Percentiles rank a stretch among this genome's conserved stretches.
Conservation (phyloP, 495 filamentous ascomycete genomes). For the Cryomyces minteri region DNA sequence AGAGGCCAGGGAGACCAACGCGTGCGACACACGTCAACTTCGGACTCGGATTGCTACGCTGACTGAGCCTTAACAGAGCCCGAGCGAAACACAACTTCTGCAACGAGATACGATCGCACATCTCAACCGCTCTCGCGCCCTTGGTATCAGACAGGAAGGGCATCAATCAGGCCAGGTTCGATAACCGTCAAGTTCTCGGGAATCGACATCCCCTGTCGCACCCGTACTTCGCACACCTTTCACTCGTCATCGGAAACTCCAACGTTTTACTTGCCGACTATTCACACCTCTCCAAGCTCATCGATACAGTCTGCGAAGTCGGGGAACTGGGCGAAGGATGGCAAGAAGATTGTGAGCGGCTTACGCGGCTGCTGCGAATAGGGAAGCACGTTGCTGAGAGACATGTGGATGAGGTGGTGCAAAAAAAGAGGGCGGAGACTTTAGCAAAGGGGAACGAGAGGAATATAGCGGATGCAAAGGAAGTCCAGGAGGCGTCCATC, state of each 20-base stretch:
- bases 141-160: too few relatives aligned
- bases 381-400: slow-evolving; percentile 19
- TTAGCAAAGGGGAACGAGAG: slow-evolving; percentile 1
- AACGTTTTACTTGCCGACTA: neutral
- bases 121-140: too few relatives aligned
- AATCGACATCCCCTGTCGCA: too few relatives aligned
- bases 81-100: too few relatives aligned
- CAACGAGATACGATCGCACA: too few relatives aligned
- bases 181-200: too few relatives aligned
- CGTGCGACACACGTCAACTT: too few relatives aligned
- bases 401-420: neutral
- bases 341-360: neutral
- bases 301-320: neutral
- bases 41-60: too few relatives aligned
- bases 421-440: neutral
- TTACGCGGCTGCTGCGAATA: slow-evolving; percentile 13
- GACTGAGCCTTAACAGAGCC: too few relatives aligned
- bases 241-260: neutral
- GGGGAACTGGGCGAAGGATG: neutral
- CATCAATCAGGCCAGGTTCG: too few relatives aligned
- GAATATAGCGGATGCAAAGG: slow-evolving; percentile 6
- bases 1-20: too few relatives aligned
- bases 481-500: neutral
- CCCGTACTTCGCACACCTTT: too few relatives aligned
- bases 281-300: neutral